phyloP scores from a whole-genome alignment of 495 filamentous ascomycete species.

The Talaromyces nanjingensis region DNA sequence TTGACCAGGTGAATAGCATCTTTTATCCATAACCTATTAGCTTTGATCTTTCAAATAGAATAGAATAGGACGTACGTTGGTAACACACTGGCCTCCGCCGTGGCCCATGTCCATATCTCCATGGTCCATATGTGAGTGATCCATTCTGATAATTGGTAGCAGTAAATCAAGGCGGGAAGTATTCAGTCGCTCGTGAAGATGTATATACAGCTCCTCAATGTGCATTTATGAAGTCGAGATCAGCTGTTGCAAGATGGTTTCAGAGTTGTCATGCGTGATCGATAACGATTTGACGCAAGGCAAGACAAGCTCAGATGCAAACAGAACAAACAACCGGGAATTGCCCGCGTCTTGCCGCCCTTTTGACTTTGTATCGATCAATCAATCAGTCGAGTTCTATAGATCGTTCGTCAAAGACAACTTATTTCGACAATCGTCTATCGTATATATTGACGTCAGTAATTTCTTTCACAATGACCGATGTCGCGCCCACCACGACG shows the following conservation, averaged over 20 bases:
- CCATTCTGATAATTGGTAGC: slow-evolving; percentile 15
- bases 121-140: slow-evolving; percentile 35
- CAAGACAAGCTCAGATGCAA: slow-evolving; percentile 22
- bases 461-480: slow-evolving; percentile 2
- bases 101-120: slow-evolving; percentile 48
- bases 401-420: not conserved
- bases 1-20: slow-evolving; percentile 98
- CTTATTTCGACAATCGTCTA: not conserved
- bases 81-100: slow-evolving; percentile 63
- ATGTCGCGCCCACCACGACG: not conserved
- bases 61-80: slow-evolving; percentile 57
- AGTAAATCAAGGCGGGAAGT: not conserved
- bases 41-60: slow-evolving; percentile 1
- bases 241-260: not conserved
- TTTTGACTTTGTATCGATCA: not conserved
- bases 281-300: not conserved
- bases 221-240: not conserved
- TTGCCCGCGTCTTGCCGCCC: slow-evolving; percentile 13
- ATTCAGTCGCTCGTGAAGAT: not conserved
- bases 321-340: slow-evolving; percentile 31
- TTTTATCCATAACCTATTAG: slow-evolving; percentile 26
- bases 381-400: not conserved
- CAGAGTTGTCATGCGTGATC: not conserved
- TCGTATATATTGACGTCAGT: not conserved
- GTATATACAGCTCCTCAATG: not conserved